Base-by-base conservation (phyloP, 352 stramenopile species). In the Phytophthora pinifolia region DNA sequence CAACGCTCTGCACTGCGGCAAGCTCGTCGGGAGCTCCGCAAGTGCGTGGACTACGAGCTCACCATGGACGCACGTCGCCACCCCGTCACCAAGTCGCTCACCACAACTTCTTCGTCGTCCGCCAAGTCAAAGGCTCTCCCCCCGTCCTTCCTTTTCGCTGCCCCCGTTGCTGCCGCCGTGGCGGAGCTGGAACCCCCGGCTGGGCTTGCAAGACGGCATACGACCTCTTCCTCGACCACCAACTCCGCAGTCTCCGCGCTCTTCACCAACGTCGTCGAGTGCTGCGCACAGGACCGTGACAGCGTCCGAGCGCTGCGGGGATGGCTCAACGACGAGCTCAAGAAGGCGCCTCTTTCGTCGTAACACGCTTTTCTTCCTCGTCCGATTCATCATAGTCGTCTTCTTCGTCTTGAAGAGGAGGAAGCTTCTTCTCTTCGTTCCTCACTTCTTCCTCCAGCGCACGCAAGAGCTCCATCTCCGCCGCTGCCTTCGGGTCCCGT, bases 281-380 rank as follows among this genome's bases (percentile, higher is more conserved):
- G 67, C 38, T 78, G 65, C 17, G 70, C 67, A 4, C 71, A 74
- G 38, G 63, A 86, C 46, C 64, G 51, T 30, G 72, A 83, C 17
- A 77, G 65, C 33, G 54, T 86, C 30, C 56, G 49, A 20, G 59
- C 62, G 13, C 42, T 86, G 9, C 56, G 69, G 15, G 36, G 10
- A 4, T 80, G 69, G 70, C 41, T 85, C 22, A 70, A 76, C 7
- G 75, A 85, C 1, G 76, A 87, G 46, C 54, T 76, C 27, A 76
- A 68, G 41, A 81, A 72, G 35, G 18, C 48, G 3, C 22, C 57
- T 18, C 10, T 18, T 30, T 17, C 33, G 15, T 42, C 31, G 39
- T 20, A 45, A 33, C 1, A 39, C 3, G 8, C 47, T 32, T 33
- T 54, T 58, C 65, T 49, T 71, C 58, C 13, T 63, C 59, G 29